Evolutionary conservation across 768 basidiomycete genomes (phyloP).

Genomic region (Galerina sulciceps): DNA sequence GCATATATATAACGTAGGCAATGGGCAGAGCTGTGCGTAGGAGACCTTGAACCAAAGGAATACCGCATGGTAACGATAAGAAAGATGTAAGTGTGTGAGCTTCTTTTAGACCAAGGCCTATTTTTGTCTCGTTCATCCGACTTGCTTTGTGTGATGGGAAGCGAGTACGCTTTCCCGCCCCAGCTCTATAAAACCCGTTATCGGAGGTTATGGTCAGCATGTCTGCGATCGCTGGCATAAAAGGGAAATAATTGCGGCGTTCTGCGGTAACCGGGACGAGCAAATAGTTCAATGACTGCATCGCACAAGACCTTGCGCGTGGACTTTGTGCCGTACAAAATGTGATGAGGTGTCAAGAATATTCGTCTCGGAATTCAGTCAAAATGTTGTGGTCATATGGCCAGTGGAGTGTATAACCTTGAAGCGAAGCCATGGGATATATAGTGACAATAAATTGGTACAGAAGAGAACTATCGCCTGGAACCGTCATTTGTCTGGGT

Average conservation of each 20-base stretch:
- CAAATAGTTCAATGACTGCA: too few species aligned
- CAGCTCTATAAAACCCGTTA: not conserved
- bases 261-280: too few species aligned
- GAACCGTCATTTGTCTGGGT: too few species aligned
- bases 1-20: not conserved
- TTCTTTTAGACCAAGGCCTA: constrained; percentile 4
- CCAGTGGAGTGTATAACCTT: too few species aligned
- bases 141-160: not conserved
- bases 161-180: not conserved
- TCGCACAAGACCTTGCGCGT: too few species aligned
- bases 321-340: too few species aligned
- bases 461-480: too few species aligned
- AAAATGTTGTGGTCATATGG: too few species aligned
- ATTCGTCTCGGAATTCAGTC: too few species aligned
- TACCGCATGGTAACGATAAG: constrained; percentile 14
- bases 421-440: too few species aligned
- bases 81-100: not conserved
- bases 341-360: too few species aligned
- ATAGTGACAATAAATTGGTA: too few species aligned
- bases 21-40: not conserved
- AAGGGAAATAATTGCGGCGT: not conserved
- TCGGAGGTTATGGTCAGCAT: constrained; percentile 7
- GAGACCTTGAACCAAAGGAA: not conserved
- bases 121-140: not conserved
- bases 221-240: not conserved